Conservation (phyloP, 352 stramenopile genomes). For the Globisporangium emineosum region DNA sequence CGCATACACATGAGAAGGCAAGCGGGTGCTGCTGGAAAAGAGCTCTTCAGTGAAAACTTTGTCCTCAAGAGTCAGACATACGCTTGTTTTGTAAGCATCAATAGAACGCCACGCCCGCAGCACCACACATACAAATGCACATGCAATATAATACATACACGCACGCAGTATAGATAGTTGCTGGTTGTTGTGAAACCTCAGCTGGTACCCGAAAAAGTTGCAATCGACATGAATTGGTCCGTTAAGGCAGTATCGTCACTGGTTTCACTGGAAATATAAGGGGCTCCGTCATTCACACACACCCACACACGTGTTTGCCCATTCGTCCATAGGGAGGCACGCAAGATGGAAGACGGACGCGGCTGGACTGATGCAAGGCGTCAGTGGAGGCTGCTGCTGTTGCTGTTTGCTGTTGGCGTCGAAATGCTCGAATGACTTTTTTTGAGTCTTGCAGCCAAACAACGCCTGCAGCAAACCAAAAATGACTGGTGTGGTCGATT, state of each 20-base stretch:
- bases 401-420: neutral
- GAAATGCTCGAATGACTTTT: conserved; percentile 6
- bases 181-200: conserved; percentile 54
- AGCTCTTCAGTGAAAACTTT: conserved; percentile 52
- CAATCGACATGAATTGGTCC: conserved; percentile 90
- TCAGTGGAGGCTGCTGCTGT: too few relatives aligned
- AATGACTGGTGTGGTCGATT: neutral
- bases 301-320: too few relatives aligned
- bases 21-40: neutral
- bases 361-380: neutral
- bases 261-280: conserved; percentile 29
- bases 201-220: conserved; percentile 88
- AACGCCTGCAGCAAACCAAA: neutral
- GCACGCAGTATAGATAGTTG: neutral
- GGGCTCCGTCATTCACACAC: neutral
- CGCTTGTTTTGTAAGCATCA: conserved; percentile 84
- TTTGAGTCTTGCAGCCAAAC: neutral
- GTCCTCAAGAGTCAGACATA: conserved; percentile 87
- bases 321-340: too few relatives aligned
- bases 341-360: neutral
- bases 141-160: conserved; percentile 4
- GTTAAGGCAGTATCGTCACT: conserved; percentile 76
- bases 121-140: conserved; percentile 4
- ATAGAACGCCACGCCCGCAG: conserved; percentile 26
- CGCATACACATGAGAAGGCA: neutral